These are phyloP conservation scores for Primulina tabacum DNA, from an alignment of 257 asterid genomes.

Conservation along the genomic window DNA sequence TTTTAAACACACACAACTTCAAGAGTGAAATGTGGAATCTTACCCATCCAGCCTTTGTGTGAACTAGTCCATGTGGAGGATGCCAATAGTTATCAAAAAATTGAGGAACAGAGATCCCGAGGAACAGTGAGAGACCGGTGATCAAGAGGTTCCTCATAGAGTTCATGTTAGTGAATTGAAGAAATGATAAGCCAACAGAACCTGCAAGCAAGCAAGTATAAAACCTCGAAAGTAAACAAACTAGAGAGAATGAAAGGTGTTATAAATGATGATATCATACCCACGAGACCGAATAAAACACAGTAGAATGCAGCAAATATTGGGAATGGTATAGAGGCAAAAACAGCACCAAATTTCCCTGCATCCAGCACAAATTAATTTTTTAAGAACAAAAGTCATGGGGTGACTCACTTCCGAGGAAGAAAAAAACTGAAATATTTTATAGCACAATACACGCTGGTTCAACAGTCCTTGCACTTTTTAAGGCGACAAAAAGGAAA, in stretches of 20 bases:
- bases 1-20: too few species aligned
- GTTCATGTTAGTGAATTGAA: constrained; percentile 96
- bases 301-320: constrained; percentile 91
- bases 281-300: constrained; percentile 92
- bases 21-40: constrained; percentile 22
- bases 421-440: neutral
- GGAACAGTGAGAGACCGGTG: constrained; percentile 88
- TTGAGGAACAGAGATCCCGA: constrained; percentile 94
- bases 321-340: constrained; percentile 92
- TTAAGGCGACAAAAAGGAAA: too few species aligned
- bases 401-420: neutral
- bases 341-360: constrained; percentile 99
- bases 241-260: neutral
- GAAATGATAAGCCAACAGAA: constrained; percentile 92
- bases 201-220: constrained; percentile 45
- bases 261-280: constrained; percentile 41
- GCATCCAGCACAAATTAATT: constrained; percentile 26
- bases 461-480: too few species aligned
- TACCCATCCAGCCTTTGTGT: constrained; percentile 95
- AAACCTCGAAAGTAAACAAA: neutral
- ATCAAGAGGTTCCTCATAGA: constrained; percentile 96
- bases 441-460: neutral
- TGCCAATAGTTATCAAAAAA: constrained; percentile 73
- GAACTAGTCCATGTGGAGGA: constrained; percentile 66
- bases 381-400: neutral